These are phyloP conservation scores for Fusarium sp. DNA, from an alignment of 2,329 filamentous ascomycete genomes.

Conservation along the genomic window DNA sequence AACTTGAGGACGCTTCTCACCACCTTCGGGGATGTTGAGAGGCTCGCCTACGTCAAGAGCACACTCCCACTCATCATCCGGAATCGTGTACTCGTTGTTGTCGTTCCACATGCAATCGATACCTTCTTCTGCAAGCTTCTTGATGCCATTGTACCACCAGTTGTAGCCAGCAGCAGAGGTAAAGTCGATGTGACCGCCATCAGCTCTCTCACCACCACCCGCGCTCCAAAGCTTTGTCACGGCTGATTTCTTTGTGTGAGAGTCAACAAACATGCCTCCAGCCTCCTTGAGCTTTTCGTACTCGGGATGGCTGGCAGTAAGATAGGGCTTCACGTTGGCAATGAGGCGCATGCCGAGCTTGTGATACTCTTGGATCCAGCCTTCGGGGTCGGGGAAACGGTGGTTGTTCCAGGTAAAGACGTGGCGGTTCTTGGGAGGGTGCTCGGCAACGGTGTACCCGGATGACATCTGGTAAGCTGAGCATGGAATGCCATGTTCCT, in stretches of 20 bases:
- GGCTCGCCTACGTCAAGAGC: conserved; percentile 59
- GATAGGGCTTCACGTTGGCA: conserved; percentile 79
- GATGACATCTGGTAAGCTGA: conserved; percentile 79
- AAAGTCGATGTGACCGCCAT: conserved; percentile 79
- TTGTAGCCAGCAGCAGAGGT: conserved; percentile 73
- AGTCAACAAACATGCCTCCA: conserved; percentile 73
- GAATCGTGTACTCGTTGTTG: conserved; percentile 79
- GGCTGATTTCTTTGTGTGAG: conserved; percentile 61
- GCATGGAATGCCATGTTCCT: conserved; percentile 74
- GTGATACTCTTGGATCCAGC: conserved; percentile 71
- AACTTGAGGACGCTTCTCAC: conserved; percentile 59
- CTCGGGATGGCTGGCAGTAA: conserved; percentile 73
- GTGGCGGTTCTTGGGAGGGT: conserved; percentile 74
- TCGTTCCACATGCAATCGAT: conserved; percentile 84
- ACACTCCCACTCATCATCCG: conserved; percentile 73
- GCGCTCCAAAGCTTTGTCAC: conserved; percentile 76
- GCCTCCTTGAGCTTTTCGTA: conserved; percentile 69
- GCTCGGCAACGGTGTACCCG: conserved; percentile 76
- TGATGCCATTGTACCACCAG: conserved; percentile 78
- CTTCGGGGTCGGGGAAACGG: conserved; percentile 75
- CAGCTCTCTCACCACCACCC: conserved; percentile 74
- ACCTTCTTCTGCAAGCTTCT: conserved; percentile 68
- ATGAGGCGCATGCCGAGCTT: conserved; percentile 73
- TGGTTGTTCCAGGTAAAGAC: conserved; percentile 76
- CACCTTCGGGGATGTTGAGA: conserved; percentile 51